Evolutionary conservation across 805 yeast genomes (phyloP).

Genomic region (Wickerhamomyces queroliae): DNA sequence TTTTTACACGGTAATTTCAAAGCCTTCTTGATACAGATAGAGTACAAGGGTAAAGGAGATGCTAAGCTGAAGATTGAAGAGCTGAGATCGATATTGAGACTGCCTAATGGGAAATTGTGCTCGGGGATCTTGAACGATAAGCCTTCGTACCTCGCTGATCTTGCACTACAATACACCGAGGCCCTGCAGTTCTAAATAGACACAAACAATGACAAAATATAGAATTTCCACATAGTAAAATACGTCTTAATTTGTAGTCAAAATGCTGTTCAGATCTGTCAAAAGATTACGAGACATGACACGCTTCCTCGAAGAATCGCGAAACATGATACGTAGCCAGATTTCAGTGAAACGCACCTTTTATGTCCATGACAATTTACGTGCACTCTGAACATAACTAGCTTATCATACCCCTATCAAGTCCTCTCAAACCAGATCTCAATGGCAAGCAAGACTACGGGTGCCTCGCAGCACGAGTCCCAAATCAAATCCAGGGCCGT

Average conservation of each 20-base stretch:
- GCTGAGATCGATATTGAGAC: constrained; percentile 30
- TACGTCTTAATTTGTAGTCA: no score
- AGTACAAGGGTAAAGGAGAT: constrained; percentile 1
- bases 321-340: no score
- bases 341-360: no score
- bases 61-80: constrained; percentile 9
- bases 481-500: background rate
- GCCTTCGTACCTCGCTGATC: constrained; percentile 5
- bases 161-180: constrained; percentile 8
- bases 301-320: no score
- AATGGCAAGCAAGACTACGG: background rate
- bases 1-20: constrained; percentile 70
- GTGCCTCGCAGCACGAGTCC: constrained; percentile 2
- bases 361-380: background rate
- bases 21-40: constrained; percentile 58
- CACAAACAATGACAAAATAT: background rate
- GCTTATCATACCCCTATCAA: background rate
- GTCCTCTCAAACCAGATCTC: background rate
- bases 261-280: no score
- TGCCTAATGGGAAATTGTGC: constrained; percentile 33
- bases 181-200: background rate
- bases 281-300: no score
- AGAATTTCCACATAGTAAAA: background rate
- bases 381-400: background rate
- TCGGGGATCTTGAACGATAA: constrained; percentile 25